Conservation (phyloP, 495 filamentous ascomycete genomes). For the Neurospora africana region DNA sequence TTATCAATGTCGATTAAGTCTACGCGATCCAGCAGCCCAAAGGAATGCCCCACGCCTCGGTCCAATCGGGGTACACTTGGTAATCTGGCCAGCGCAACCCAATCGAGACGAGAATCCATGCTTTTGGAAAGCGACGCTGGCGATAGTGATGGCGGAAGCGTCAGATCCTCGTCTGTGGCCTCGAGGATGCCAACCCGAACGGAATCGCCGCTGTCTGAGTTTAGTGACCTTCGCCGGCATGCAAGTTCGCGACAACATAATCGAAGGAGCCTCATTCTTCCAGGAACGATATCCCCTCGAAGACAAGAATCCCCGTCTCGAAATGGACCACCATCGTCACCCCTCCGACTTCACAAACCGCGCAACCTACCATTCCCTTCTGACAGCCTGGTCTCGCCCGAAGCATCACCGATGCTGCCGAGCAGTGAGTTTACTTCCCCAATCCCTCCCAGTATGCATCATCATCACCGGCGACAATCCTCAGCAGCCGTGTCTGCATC, state of each 20-base stretch:
- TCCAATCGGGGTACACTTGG: conserved; percentile 65
- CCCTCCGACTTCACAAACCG: conserved; percentile 76
- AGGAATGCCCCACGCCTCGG: conserved; percentile 82
- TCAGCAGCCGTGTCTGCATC: conserved; percentile 70
- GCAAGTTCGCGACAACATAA: conserved; percentile 67
- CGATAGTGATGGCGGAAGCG: conserved; percentile 72
- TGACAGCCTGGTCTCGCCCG: conserved; percentile 72
- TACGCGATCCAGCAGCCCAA: conserved; percentile 78
- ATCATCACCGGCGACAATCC: conserved; percentile 88
- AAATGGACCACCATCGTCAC: conserved; percentile 65
- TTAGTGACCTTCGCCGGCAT: conserved; percentile 54
- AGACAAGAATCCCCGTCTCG: conserved; percentile 81
- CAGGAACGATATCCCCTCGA: conserved; percentile 62
- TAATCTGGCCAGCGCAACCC: conserved; percentile 45
- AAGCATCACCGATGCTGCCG: conserved; percentile 77
- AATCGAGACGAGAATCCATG: conserved; percentile 60
- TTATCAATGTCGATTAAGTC: conserved; percentile 36
- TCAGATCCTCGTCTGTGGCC: conserved; percentile 66
- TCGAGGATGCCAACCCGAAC: conserved; percentile 55
- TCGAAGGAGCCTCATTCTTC: conserved; percentile 69
- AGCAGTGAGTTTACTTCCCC: conserved; percentile 72
- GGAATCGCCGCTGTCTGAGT: conserved; percentile 85
- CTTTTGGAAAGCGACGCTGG: conserved; percentile 67
- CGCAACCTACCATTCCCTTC: conserved; percentile 58
- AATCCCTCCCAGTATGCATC: conserved; percentile 41